Base-by-base conservation (phyloP, 2,329 filamentous ascomycete genomes). In the Fusarium guadeloupense region DNA sequence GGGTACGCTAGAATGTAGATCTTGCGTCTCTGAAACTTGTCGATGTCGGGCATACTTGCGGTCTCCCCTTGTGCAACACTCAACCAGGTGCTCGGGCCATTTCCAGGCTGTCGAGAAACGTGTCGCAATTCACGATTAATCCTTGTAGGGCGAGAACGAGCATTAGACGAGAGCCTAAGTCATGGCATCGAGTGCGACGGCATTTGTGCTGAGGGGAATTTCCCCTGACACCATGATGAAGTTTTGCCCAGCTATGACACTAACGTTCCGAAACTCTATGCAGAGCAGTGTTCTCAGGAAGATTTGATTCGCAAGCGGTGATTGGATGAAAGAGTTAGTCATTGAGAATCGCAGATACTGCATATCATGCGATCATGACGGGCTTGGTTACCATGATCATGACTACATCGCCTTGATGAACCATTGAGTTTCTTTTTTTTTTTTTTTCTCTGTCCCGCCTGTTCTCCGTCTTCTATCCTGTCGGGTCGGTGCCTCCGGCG, bases 31-130 rank as follows among this genome's bases (percentile, higher is more conserved):
- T n/a, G 25, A 3, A 26, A 26, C 25, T 26, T 9, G 34, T 53
- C n/a, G 31, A 7, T 44, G 28, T 40, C 20, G 28, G 34, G 34
- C 33, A 13, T 19, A 45, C 43, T 59, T 54, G 55, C 45, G 45
- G 54, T 53, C 35, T 25, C 19, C 13, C 30, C 39, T 59, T 37
- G 55, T 59, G 46, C 35, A 52, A 59, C 54, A 13, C 33, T 46
- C n/a, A 53, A 59, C 54, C 55, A 46, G 38, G 43, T 50, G 25
- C 55, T 42, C 59, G 55, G 54, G 54, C 31, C 54, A 41, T 54
- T 59, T 54, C 26, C 39, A 44, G 34, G 39, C 45, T 53, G 55
- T 49, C 19, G 47, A 14, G 47, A 21, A 59, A 47, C 55, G 54
- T 59, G 28, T 47, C 10, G 41, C 47, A 54, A 20, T 20, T 20